Base-by-base conservation (phyloP, 2,329 filamentous ascomycete species). In the Chrysosporium queenslandicum region DNA sequence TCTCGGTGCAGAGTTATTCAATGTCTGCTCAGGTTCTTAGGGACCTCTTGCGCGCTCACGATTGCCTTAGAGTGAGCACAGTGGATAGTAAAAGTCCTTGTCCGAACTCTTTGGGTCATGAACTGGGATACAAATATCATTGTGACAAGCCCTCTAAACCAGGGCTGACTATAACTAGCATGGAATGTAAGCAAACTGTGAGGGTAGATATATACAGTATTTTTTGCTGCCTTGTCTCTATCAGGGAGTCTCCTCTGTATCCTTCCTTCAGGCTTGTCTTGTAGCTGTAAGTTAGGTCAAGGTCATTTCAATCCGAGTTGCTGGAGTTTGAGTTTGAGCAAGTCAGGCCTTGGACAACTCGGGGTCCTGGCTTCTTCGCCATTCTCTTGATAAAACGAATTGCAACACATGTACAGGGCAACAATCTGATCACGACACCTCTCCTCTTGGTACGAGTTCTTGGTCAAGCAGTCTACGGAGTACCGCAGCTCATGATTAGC, bases 41-140 rank as follows among this genome's bases (percentile, higher is more conserved):
- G 80, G 84, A 76, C 79, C 90, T 85, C 74, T 75, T 76, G 87
- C 90, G 91, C 87, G 92, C 92, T 98, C 89, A 90, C 83, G 87
- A 89, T 86, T 78, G 86, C 86, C 91, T 85, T 87, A 94, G 87
- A 86, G 68, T 76, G 80, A 76, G 75, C 82, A 80, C 54, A 54
- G 48, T 56, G 81, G 39, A 30, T 29, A 46, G 48, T 50, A 50
- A 50, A 50, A 50, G 48, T 50, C 48, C 48, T 50, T 43, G 25
- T 43, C 18, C 23, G 40, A 50, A 50, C 39, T 25, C 25, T 43
- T 34, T n/a, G 20, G 29, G 48, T 50, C 48, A 50, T 50, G 48
- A 43, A 43, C 48, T 50, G 48, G 48, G 48, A 50, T 42, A 50
- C 48, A 50, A 50, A 50, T 50, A 42, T 50, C 48, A 50, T 50